Conservation (phyloP, 2,329 filamentous ascomycete genomes). For the Plectosphaerella cucumerina region DNA sequence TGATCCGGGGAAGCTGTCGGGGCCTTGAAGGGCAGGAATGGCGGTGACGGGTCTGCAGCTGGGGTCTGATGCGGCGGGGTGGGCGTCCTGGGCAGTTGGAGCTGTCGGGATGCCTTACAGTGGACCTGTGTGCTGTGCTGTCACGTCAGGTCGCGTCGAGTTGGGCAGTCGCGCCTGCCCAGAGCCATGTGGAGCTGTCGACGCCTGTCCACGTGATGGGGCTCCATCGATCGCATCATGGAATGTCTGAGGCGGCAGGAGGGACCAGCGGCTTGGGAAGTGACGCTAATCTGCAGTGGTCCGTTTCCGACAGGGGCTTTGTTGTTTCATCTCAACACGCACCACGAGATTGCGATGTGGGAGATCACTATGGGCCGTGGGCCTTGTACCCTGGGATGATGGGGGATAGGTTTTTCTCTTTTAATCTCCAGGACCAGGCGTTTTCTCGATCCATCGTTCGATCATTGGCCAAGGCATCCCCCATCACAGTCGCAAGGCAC, state of each 20-base stretch:
- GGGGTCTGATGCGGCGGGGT: no score
- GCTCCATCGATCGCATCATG: background rate
- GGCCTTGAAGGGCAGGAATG: no score
- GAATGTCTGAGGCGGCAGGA: background rate
- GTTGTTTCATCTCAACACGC: background rate
- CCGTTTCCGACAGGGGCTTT: background rate
- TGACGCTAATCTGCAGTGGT: background rate
- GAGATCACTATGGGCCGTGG: no score
- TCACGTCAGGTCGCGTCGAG: background rate
- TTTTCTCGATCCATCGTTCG: no score
- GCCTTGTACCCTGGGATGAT: background rate
- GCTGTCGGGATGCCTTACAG: background rate
- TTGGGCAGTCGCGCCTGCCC: slow-evolving; percentile 5
- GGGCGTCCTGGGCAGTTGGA: no score
- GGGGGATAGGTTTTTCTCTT: no score
- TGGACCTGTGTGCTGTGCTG: background rate
- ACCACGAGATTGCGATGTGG: background rate
- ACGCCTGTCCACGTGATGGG: slow-evolving; percentile 3
- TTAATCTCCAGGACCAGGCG: no score
- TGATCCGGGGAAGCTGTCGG: no score
- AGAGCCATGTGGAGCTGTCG: background rate
- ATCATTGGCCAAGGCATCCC: no score
- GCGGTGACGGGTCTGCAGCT: no score
- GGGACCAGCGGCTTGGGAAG: background rate
- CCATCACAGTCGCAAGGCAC: no score